Percentiles rank a stretch among this genome's conserved stretches.
Evolutionary conservation across 176 grass and related monocot species (phyloP).

Genomic region (Oryza rufipogon): DNA sequence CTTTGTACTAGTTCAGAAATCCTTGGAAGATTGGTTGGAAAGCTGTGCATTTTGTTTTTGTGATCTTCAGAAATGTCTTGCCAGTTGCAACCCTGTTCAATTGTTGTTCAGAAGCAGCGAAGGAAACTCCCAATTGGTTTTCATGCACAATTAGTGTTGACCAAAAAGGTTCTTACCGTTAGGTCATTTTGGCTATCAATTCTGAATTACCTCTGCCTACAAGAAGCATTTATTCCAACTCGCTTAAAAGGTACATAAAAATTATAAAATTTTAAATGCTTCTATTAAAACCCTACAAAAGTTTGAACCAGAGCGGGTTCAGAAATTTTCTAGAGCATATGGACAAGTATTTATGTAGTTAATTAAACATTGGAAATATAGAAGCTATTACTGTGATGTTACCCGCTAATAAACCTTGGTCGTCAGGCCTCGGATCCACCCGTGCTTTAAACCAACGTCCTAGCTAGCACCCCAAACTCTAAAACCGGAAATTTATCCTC

Average conservation of each 20-base stretch:
- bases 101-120: background rate
- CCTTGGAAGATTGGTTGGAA: background rate
- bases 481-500: background rate
- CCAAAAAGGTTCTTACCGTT: background rate
- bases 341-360: background rate
- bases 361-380: too few species aligned
- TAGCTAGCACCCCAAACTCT: background rate
- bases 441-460: background rate
- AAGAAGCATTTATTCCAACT: background rate
- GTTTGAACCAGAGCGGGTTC: too few species aligned
- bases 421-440: background rate
- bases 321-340: background rate
- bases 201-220: background rate
- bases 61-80: background rate
- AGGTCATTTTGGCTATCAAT: background rate
- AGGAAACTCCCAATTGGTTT: background rate
- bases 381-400: too few species aligned
- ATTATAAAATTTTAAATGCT: background rate
- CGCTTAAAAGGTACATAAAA: background rate
- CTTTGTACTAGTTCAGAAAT: background rate
- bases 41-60: background rate
- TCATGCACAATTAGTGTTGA: background rate
- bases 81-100: background rate
- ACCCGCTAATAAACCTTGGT: too few species aligned
- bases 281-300: background rate